Conservation (phyloP, 257 asterid genomes). For the Avicennia marina region DNA sequence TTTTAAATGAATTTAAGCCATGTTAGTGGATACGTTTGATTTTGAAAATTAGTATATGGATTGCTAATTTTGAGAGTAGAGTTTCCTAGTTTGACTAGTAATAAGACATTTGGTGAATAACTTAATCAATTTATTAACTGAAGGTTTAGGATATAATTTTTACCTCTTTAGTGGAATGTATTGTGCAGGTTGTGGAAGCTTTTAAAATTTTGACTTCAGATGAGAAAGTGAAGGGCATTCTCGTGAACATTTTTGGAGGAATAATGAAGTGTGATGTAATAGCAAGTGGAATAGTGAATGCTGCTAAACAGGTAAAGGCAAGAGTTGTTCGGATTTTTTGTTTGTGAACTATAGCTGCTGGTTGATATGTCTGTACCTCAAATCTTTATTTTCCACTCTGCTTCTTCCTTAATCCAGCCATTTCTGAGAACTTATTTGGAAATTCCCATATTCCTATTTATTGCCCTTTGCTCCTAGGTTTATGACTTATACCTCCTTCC, state of each 20-base stretch:
- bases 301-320: conserved; percentile 72
- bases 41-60: not conserved
- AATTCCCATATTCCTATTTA: too few relatives aligned
- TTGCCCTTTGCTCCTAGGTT: too few relatives aligned
- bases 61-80: not conserved
- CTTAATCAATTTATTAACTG: conserved; percentile 6
- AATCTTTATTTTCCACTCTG: too few relatives aligned
- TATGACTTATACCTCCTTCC: too few relatives aligned
- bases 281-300: conserved; percentile 97
- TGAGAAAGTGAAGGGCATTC: conserved; percentile 93
- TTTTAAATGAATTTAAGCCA: too few relatives aligned
- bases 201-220: conserved; percentile 94
- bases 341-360: not conserved
- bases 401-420: too few relatives aligned
- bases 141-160: not conserved
- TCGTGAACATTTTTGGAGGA: conserved; percentile 98
- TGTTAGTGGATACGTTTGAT: not conserved
- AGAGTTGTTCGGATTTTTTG: not conserved
- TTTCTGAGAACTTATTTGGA: too few relatives aligned
- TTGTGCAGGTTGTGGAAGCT: conserved; percentile 88
- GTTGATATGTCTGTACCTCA: too few relatives aligned
- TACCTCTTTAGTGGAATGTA: not conserved
- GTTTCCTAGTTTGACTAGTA: conserved; percentile 5
- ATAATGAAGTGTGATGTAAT: conserved; percentile 98
- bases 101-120: not conserved